Conservation (phyloP, 1,139 yeast genomes). For the Blastobotrys arbuscula region DNA sequence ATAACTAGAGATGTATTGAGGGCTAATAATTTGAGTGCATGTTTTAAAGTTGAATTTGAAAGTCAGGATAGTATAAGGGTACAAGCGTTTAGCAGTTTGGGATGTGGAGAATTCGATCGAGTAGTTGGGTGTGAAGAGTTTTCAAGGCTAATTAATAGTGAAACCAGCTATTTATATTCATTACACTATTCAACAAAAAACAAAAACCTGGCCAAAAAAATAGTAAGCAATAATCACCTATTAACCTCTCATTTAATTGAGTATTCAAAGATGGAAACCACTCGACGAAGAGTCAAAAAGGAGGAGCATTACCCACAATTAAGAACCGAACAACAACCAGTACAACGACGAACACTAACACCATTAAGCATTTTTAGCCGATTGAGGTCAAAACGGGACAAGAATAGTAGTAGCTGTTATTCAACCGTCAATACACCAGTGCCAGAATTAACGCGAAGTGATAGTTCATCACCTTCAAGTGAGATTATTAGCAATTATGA, state of each 20-base stretch:
- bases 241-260: conserved; percentile 25
- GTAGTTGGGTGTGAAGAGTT: conserved; percentile 26
- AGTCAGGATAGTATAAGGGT: conserved; percentile 24
- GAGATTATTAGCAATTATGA: neutral
- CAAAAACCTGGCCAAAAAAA: conserved; percentile 21
- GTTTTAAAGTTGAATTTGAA: conserved; percentile 42
- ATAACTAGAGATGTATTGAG: conserved; percentile 35
- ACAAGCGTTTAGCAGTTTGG: conserved; percentile 23
- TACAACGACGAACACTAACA: neutral
- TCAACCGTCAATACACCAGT: neutral
- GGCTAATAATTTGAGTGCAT: conserved; percentile 41
- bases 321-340: neutral
- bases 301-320: neutral
- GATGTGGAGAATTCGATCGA: conserved; percentile 25
- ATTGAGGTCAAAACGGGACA: neutral
- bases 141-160: conserved; percentile 27
- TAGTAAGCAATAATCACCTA: conserved; percentile 25
- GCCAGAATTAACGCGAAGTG: conserved; percentile 7
- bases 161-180: conserved; percentile 32
- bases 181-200: conserved; percentile 32
- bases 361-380: conserved; percentile 1
- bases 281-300: neutral
- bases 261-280: conserved; percentile 25
- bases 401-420: neutral
- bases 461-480: conserved; percentile 8